Percentiles rank a stretch among this genome's conserved stretches.
These are phyloP conservation scores for Hirsutella thompsonii DNA, from an alignment of 2,329 filamentous ascomycete genomes.

Conservation along the genomic window DNA sequence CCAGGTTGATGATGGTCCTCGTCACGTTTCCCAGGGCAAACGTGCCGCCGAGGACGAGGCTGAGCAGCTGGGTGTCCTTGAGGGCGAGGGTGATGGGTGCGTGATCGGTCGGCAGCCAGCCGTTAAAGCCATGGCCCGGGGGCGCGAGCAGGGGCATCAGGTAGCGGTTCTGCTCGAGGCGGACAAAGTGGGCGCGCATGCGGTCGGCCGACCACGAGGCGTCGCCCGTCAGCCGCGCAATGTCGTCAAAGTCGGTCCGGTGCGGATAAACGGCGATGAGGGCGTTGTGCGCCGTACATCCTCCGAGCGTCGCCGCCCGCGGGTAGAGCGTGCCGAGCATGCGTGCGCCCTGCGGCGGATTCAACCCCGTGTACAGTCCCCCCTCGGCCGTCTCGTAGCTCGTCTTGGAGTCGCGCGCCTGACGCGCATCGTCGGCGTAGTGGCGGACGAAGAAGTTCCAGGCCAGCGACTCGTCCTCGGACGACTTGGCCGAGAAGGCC, in stretches of 20 bases:
- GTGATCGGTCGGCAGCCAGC: slow-evolving; percentile 40
- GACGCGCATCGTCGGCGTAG: slow-evolving; percentile 38
- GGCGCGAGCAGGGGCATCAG: slow-evolving; percentile 6
- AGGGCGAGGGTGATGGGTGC: slow-evolving; percentile 37
- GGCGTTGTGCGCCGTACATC: slow-evolving; percentile 47
- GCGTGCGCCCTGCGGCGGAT: slow-evolving; percentile 24
- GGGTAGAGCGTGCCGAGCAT: slow-evolving; percentile 33
- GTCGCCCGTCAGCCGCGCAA: slow-evolving; percentile 46
- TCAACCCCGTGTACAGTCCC: slow-evolving; percentile 27
- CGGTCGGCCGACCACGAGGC: slow-evolving; percentile 41
- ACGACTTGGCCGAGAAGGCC: slow-evolving; percentile 24
- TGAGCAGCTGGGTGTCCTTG: slow-evolving; percentile 36
- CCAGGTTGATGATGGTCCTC: slow-evolving; percentile 13
- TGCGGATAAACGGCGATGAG: slow-evolving; percentile 47
- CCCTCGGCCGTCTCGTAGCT: slow-evolving; percentile 40
- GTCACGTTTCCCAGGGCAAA: slow-evolving; percentile 16
- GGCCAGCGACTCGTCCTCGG: slow-evolving; percentile 39
- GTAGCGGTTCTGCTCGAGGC: slow-evolving; percentile 43
- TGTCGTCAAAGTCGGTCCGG: slow-evolving; percentile 44
- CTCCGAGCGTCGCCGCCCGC: slow-evolving; percentile 31
- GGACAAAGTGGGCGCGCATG: slow-evolving; percentile 46
- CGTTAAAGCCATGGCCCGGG: slow-evolving; percentile 41
- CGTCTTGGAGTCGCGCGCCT: slow-evolving; percentile 44
- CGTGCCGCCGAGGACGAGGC: slow-evolving; percentile 10
- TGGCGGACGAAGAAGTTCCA: slow-evolving; percentile 56